Percentiles rank a stretch among this genome's conserved stretches.
These are phyloP conservation scores for Ogataea methanolica DNA, from an alignment of 805 yeast genomes.

Conservation along the genomic window DNA sequence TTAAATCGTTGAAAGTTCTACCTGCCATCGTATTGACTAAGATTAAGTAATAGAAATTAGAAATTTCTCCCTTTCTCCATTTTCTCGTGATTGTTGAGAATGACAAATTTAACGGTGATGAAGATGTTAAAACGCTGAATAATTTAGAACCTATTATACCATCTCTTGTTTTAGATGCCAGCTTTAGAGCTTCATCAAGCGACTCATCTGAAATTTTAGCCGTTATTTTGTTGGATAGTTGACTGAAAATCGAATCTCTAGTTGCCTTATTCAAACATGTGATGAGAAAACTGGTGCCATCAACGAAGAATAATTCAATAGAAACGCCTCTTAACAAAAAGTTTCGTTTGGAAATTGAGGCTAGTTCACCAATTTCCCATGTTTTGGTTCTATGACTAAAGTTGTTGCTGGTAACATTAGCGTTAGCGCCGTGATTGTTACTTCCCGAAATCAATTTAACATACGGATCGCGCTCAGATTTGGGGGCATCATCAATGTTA, in stretches of 20 bases:
- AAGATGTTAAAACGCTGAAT: slow-evolving; percentile 36
- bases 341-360: slow-evolving; percentile 67
- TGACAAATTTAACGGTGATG: slow-evolving; percentile 28
- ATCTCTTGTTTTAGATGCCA: slow-evolving; percentile 35
- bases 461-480: slow-evolving; percentile 59
- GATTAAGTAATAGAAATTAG: slow-evolving; percentile 80
- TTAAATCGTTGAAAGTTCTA: slow-evolving; percentile 79
- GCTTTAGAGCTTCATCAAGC: slow-evolving; percentile 47
- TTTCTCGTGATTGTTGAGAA: slow-evolving; percentile 50
- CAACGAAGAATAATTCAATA: slow-evolving; percentile 66
- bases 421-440: slow-evolving; percentile 9
- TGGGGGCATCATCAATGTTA: slow-evolving; percentile 63
- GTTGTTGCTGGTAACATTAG: slow-evolving; percentile 3
- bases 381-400: slow-evolving; percentile 42
- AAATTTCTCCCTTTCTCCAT: slow-evolving; percentile 76
- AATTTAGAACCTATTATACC: slow-evolving; percentile 34
- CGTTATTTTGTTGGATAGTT: slow-evolving; percentile 44
- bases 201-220: slow-evolving; percentile 51
- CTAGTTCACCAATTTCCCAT: slow-evolving; percentile 59
- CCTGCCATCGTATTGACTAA: slow-evolving; percentile 82
- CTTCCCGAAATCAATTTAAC: slow-evolving; percentile 50
- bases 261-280: slow-evolving; percentile 52
- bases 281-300: slow-evolving; percentile 66
- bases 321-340: slow-evolving; percentile 79
- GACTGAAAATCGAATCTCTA: slow-evolving; percentile 53